Base-by-base conservation (phyloP, 441 rosid genomes). In the Croton laevigatus region DNA sequence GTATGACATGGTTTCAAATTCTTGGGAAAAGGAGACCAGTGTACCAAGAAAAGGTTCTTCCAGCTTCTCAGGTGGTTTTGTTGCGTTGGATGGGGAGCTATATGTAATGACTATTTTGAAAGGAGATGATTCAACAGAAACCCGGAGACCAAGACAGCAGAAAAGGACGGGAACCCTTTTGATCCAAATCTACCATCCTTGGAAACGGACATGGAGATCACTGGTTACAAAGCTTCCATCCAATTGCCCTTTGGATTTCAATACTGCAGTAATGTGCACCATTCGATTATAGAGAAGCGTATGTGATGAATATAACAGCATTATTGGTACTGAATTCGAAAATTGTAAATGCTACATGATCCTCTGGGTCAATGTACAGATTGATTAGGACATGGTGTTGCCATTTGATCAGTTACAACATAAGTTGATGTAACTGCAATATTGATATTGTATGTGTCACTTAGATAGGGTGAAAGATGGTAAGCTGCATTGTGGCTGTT, bases 191-290 rank as follows among this genome's bases (percentile, higher is more conserved):
- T 93, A 93, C 76, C 78, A 88, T 78, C 94, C 97, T 0, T 78
- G 68, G 80, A 85, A 75, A 84, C 91, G 80, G 81, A 85, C 87
- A 40, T 93, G 97, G 98, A 85, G 97, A 74, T 81, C 76, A 13
- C 59, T 86, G 11, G 22, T 76, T 46, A 48, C 89, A 55, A 91
- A 82, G 81, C 83, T 84, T 12, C 97, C 96, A 65, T 81, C 83
- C 8, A 62, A 62, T 62, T 52, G 69, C 48, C 85, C 82, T 6
- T 78, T 93, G 70, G 92, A 91, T 83, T 86, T 88, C 74, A 77
- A 80, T 49, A 81, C 85, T 44, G 86, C 90, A 23, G 87, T 88
- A 58, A 84, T 84, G 88, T 89, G 96, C 86, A 78, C 91, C 71
- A 74, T 93, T 75, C 82, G 55, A 61, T 58, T 90, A 69, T 93